Base-by-base conservation (phyloP, 805 yeast species). In the Ogataea trehaloabstinens region DNA sequence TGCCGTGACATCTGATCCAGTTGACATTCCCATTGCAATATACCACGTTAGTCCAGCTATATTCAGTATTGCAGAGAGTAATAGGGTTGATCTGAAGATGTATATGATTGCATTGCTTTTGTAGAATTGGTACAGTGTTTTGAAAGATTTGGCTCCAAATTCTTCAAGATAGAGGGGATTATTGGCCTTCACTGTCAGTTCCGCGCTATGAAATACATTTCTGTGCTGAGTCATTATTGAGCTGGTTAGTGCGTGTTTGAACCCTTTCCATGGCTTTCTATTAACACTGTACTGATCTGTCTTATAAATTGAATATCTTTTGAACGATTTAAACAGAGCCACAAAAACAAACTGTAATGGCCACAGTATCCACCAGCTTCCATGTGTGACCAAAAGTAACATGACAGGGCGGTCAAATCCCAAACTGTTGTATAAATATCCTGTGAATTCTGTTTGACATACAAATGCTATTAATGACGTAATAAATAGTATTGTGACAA, bases 41-140 rank as follows among this genome's bases (percentile, higher is more conserved):
- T 86, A 88, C 96, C 96, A 87, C 2, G 95, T 77, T 15, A 76
- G 67, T 1, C 95, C 95, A 0, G 95, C 95, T 2, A 78, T 44
- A 15, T 85, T 85, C 44, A 87, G 66, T 5, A 87, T 73, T 6
- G 74, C 21, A 3, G 84, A 71, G 21, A 84, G 64, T 3, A 72
- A 35, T 3, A 69, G 60, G 4, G 76, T 58, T 18, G 71, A 63
- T 27, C 50, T 49, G 25, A 73, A 48, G 11, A 84, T 63, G 55
- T 80, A 77, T 31, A 51, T 55, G 40, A 78, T 55, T 1, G 84
- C 73, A 1, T 67, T 66, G n/a, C 78, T 67, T 6, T 42, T 42
- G 27, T 68, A 38, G 40, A 76, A 73, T 17, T 69, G 50, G 4
- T 40, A 18, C 20, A 57, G 60, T 11, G 41, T 25, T 24, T 40